Evolutionary conservation across 768 basidiomycete genomes (phyloP), one percentile per base, ranked within the genome.

Genomic region (Boletus speciosus): DNA sequence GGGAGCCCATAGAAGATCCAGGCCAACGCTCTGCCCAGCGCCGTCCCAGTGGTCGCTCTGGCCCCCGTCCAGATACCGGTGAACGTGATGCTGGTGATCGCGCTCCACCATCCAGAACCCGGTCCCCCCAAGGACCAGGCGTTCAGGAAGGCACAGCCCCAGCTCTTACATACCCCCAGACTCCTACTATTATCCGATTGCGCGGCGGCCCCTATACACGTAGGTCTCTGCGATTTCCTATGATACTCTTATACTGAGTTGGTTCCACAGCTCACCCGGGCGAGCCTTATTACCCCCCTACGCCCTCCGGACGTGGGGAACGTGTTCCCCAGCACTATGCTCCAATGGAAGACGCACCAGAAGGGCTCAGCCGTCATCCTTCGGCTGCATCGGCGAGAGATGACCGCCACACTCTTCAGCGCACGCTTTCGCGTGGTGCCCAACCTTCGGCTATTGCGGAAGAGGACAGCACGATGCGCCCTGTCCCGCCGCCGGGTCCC

Each of bases 171-270:
- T 53, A 47, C 16, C 45, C 35, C 14, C 57, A 58, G 6, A 52
- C 59, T 11, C 69, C 69, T 21, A 70, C 69, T 9, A 63, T 70
- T 27, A 71, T 70, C 21, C 65, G 66, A 51, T 36, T 70, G 35
- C 68, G 62, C 15, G 56, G 60, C 12, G 65, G 56, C 8, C 41
- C 31, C 41, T 56, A 25, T 23, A 41, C 54, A 41, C 56, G 68
- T 70, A 57, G 2, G 66, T 56, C 4, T 36, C 5, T 40, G 10
- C 25, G 5, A 23, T 45, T 49, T 47, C 15, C 6, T 27, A 4
- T 5, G 2, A 32, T 43, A 15, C 4, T 38, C 11, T 38, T 7
- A 36, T 40, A 25, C 37, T 67, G 29, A 69, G 2, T 16, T 27
- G 19, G n/a, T 49, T 42, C 41, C 16, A 14, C 34, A 72, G 70